Evolutionary conservation across 768 basidiomycete genomes (phyloP), one percentile per base, ranked within the genome.

Genomic region (Rhizopogon vinicolor): DNA sequence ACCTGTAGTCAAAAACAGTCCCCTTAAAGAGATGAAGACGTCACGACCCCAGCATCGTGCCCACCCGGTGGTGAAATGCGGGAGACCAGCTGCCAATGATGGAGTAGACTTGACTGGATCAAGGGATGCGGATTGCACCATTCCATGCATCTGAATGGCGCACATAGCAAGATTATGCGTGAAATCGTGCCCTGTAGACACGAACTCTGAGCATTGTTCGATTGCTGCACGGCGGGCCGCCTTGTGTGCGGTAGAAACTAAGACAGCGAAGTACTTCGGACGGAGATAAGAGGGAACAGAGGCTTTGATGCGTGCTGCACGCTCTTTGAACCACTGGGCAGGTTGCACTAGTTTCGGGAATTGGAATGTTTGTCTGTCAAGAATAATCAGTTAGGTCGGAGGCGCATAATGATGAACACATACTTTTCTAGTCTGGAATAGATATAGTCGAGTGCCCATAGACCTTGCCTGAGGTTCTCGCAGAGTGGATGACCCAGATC

Each of bases 11-110:
- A 98, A 75, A 75, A 98, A 96, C 39, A 99, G 76, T 1, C 97
- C 97, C 55, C 93, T 84, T 18, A 97, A 72, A 3, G 93, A 96
- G 66, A 97, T 97, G 72, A 96, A 97, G 2, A 92, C 86, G 63
- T 93, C 90, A 19, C 97, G 84, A 3, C 97, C 97, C 97, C 97
- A 99, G 67, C 91, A 93, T 49, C 97, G 81, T 13, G 95, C 95
- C 97, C 97, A 99, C 5, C 87, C 86, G 7, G 88, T 75, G 1
- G 91, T 77, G 67, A 99, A 98, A 72, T 98, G 97, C 5, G 97
- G 95, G 29, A 98, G 75, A 18, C 97, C 97, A 25, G 97, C 97
- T 9, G 97, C 94, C 35, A 99, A 77, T 3, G 89, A 92, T 4
- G 97, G 86, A 1, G 85, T 86, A 2, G 80, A 68, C 60, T 79